A percentile compares a stretch with the other conserved stretches of the same genome.
phyloP scores from a whole-genome alignment of 2,329 filamentous ascomycete species.

The Microascus cirrosus region DNA sequence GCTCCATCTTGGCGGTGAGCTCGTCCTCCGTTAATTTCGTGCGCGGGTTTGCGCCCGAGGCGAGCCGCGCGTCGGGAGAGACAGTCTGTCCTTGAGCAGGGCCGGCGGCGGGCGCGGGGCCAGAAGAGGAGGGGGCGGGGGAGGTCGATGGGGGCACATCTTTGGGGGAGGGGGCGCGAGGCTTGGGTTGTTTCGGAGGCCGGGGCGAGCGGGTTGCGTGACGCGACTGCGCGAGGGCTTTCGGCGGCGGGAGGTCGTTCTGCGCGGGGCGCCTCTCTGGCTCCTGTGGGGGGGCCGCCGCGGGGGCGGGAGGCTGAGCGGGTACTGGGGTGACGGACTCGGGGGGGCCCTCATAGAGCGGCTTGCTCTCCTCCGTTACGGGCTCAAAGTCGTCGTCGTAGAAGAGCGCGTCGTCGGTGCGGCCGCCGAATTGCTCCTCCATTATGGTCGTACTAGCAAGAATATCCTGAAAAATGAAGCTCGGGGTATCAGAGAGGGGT shows the following conservation, averaged over 20 bases:
- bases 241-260: neutral
- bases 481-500: no score
- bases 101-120: constrained; percentile 1
- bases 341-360: constrained; percentile 2
- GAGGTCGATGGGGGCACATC: neutral
- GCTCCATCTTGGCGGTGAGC: constrained; percentile 47
- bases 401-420: constrained; percentile 52
- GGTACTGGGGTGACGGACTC: constrained; percentile 4
- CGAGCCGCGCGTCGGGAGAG: constrained; percentile 28
- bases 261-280: neutral
- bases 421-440: constrained; percentile 50
- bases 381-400: constrained; percentile 53
- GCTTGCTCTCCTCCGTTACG: constrained; percentile 15
- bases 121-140: neutral
- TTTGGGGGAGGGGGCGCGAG: constrained; percentile 6
- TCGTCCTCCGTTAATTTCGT: constrained; percentile 49
- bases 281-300: neutral
- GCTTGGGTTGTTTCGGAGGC: constrained; percentile 4
- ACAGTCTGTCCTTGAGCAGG: neutral
- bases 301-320: neutral
- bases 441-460: constrained; percentile 19
- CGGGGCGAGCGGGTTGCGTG: constrained; percentile 5
- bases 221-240: constrained; percentile 3
- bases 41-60: constrained; percentile 46
- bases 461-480: no score